These are phyloP conservation scores for Myxozyma neotropica DNA, from an alignment of 805 yeast genomes.

Conservation along the genomic window DNA sequence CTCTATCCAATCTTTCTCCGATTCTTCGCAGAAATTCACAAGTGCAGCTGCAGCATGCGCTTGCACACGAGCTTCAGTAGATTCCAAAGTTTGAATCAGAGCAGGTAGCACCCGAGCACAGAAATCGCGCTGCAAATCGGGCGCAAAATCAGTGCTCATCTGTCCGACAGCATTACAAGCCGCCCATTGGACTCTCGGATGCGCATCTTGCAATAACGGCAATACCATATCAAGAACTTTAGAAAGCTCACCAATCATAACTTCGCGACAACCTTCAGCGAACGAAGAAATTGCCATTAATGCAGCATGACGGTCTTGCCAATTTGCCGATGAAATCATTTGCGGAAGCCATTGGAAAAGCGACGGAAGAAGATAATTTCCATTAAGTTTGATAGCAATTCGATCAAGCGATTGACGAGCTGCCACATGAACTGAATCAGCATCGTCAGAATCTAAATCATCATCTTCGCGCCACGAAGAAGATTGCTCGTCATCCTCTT, in stretches of 20 bases:
- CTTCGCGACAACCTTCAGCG: slow-evolving; percentile 96
- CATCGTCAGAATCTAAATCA: slow-evolving; percentile 76
- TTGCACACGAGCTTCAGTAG: slow-evolving; percentile 84
- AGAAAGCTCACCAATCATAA: slow-evolving; percentile 77
- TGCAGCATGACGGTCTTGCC: slow-evolving; percentile 98
- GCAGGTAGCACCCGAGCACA: slow-evolving; percentile 85
- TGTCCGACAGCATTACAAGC: slow-evolving; percentile 97
- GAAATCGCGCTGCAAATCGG: slow-evolving; percentile 72
- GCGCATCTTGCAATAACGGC: slow-evolving; percentile 82
- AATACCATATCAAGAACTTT: slow-evolving; percentile 79
- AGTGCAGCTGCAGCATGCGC: slow-evolving; percentile 98
- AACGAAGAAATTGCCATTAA: slow-evolving; percentile 95
- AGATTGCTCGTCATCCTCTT: slow-evolving; percentile 68
- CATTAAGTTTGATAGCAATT: slow-evolving; percentile 79
- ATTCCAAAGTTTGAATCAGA: slow-evolving; percentile 74
- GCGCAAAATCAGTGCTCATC: slow-evolving; percentile 92
- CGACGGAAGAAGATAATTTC: slow-evolving; percentile 80
- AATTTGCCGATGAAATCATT: slow-evolving; percentile 72
- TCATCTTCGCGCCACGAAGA: slow-evolving; percentile 84
- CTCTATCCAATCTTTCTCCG: slow-evolving; percentile 80
- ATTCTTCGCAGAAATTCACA: slow-evolving; percentile 92
- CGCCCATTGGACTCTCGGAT: slow-evolving; percentile 95
- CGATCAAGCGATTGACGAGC: slow-evolving; percentile 96
- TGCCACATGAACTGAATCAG: slow-evolving; percentile 82
- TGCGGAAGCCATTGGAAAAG: slow-evolving; percentile 83